Base-by-base conservation (phyloP, 2,329 filamentous ascomycete genomes). In the Xylaria digitata region DNA sequence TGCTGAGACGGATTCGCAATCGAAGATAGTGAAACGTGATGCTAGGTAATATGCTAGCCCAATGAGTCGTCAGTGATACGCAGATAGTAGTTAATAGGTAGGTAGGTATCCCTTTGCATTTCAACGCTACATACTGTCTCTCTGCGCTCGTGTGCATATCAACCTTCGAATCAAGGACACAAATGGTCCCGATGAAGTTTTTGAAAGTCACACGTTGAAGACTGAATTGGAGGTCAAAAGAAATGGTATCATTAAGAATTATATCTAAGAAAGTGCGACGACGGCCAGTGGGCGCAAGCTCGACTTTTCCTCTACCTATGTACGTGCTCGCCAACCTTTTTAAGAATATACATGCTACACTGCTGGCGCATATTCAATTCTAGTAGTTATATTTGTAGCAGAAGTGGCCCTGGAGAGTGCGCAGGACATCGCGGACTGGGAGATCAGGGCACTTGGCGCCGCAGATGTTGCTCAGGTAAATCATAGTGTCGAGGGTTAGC, bases 381-480 rank as follows among this genome's bases (percentile, higher is more conserved):
- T 76, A 76, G 69, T 75, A 75, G 68, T 75, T 66, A 62, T 77
- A 77, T 37, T 45, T 70, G 68, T 77, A 77, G 69, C 75, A 77
- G 68, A 75, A 68, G 42, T 70, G 70, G 46, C 74, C 70, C 46
- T 73, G 58, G 43, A 66, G 62, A 54, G 75, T 74, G 70, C 72
- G 69, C 37, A 77, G 60, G 49, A 76, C 2, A 23, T 76, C 66
- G 30, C 74, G 70, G 59, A 77, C 75, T 40, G 61, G 70, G 6
- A 75, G 72, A 63, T 75, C 71, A 26, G 74, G 75, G 68, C 73
- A 75, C 68, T 76, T 75, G 55, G 52, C 45, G 65, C 70, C 71
- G 67, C 73, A 75, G 70, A 77, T 73, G 19, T 65, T 21, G 55
- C 66, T 66, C 49, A 74, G 61, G 70, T 72, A 74, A 30, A 77